Base-by-base conservation (phyloP, 192 early-diverging fungal genomes). In the Dissophora globulifera region DNA sequence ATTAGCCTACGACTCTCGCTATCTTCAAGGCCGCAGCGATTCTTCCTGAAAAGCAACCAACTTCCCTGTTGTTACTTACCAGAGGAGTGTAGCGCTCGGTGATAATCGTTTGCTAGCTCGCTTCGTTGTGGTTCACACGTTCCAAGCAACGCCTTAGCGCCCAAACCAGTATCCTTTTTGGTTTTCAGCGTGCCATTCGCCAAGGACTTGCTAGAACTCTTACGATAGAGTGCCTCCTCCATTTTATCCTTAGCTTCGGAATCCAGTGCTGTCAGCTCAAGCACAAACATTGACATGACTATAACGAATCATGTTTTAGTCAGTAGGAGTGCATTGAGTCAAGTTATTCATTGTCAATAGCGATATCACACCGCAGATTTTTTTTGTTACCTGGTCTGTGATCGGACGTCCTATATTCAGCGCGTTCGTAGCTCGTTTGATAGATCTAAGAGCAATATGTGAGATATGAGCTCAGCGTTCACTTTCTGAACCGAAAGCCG, bases 331-430 rank as follows among this genome's bases (percentile, higher is more conserved):
- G n/a, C n/a, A n/a, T n/a, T n/a, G n/a, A n/a, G n/a, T n/a, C n/a
- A n/a, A n/a, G n/a, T n/a, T n/a, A n/a, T n/a, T n/a, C n/a, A n/a
- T n/a, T n/a, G n/a, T n/a, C n/a, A n/a, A n/a, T n/a, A n/a, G n/a
- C n/a, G n/a, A n/a, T n/a, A n/a, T n/a, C n/a, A n/a, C n/a, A n/a
- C n/a, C n/a, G n/a, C n/a, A 40, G 38, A 7, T 40, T 13, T 71
- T 38, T 48, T 31, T 50, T 12, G 30, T 58, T 78, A 86, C 82
- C 90, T 30, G 93, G 92, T 31, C 89, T 65, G 79, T 95, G 93
- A 71, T 95, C 93, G n/a, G 93, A 95, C n/a, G 88, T 85, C 30
- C 70, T 75, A 50, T 86, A 32, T 29, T 91, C 88, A 25, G 85
- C 90, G 5, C 90, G 62, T 1, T 67, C 58, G 50, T 90, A 89